Percentiles rank a stretch among this genome's conserved stretches.
These are phyloP conservation scores for Pestalotiopsis sp. DNA, from an alignment of 2,329 filamentous ascomycete genomes.

Conservation along the genomic window DNA sequence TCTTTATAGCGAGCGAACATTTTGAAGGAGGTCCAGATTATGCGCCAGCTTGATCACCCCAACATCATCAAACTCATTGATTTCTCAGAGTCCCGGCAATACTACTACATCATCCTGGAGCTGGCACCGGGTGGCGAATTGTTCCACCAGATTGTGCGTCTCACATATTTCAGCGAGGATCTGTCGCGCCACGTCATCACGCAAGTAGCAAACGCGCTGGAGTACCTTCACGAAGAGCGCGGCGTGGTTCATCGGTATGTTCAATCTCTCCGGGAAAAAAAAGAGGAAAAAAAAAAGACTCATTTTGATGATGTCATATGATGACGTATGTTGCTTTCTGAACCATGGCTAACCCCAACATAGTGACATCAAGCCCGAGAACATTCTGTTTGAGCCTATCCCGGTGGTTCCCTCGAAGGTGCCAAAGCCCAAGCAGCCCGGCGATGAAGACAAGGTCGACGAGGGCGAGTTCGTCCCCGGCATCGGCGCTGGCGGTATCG, in stretches of 20 bases:
- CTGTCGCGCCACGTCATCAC: conserved; percentile 91
- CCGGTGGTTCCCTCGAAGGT: conserved; percentile 79
- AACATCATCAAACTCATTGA: conserved; percentile 94
- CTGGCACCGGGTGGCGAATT: conserved; percentile 93
- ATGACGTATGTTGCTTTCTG: conserved; percentile 14
- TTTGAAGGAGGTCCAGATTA: conserved; percentile 97
- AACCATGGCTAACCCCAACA: conserved; percentile 22
- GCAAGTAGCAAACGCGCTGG: conserved; percentile 91
- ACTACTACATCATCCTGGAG: conserved; percentile 97
- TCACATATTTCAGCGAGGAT: conserved; percentile 98
- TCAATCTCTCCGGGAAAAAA: background rate
- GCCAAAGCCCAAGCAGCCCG: conserved; percentile 79
- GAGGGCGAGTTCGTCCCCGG: conserved; percentile 91
- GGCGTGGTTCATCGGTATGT: conserved; percentile 95
- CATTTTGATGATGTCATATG: conserved; percentile 31
- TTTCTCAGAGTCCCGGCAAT: conserved; percentile 90
- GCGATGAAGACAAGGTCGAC: conserved; percentile 96
- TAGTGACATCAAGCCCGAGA: conserved; percentile 98
- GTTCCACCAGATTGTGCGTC: conserved; percentile 96
- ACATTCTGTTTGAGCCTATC: conserved; percentile 88
- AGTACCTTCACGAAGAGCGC: conserved; percentile 91
- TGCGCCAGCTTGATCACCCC: conserved; percentile 94
- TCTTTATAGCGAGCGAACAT: conserved; percentile 84
- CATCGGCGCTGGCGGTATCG: conserved; percentile 85
- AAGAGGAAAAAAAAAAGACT: background rate